phyloP scores from a whole-genome alignment of 78 protist genomes.

The Dictyostelium firmibasis region DNA sequence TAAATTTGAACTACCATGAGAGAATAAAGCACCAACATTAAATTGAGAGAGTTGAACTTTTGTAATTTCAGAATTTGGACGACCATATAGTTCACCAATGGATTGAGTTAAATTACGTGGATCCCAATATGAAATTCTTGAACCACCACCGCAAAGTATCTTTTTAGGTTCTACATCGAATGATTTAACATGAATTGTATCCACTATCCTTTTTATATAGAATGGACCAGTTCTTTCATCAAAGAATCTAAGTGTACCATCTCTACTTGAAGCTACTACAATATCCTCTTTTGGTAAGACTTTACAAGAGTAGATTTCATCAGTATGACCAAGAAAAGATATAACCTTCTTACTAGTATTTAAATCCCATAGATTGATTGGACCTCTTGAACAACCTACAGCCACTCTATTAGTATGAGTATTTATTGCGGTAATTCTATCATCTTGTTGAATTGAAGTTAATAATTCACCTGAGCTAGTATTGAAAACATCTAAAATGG shows the following conservation, averaged over 20 bases:
- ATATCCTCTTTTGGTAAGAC: constrained; percentile 23
- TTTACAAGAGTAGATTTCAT: neutral
- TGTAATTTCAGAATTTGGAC: neutral
- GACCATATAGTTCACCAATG: constrained; percentile 45
- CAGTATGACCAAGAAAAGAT: constrained; percentile 37
- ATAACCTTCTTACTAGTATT: constrained; percentile 12
- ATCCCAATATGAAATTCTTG: constrained; percentile 64
- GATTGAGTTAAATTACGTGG: constrained; percentile 36
- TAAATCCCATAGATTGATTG: constrained; percentile 32
- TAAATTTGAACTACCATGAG: constrained; percentile 28
- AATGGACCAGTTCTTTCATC: constrained; percentile 65
- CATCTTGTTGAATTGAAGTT: neutral
- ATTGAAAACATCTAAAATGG: constrained; percentile 19
- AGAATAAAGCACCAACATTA: constrained; percentile 33
- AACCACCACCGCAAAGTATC: constrained; percentile 29
- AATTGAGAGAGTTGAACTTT: constrained; percentile 28
- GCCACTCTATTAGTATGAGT: neutral
- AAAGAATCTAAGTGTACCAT: constrained; percentile 39
- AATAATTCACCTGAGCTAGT: neutral
- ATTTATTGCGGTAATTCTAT: neutral
- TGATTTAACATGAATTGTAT: neutral
- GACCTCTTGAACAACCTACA: constrained; percentile 31
- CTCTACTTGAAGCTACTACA: constrained; percentile 15
- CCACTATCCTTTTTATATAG: constrained; percentile 21
- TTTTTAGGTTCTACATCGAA: constrained; percentile 17